Conservation (phyloP, 2,329 filamentous ascomycete genomes). For the Aureobasidium vineae region DNA sequence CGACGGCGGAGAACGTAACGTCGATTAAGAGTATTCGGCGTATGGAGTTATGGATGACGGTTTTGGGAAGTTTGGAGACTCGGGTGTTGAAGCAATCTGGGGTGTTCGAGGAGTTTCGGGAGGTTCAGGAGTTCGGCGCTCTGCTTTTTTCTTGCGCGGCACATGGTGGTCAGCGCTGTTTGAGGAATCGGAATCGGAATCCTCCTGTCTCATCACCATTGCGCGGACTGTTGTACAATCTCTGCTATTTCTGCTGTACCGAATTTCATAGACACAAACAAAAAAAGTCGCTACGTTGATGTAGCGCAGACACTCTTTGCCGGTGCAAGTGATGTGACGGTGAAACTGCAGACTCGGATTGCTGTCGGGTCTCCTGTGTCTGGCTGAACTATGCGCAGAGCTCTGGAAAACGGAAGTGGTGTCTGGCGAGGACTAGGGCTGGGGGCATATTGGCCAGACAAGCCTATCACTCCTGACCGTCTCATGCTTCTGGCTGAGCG, state of each 20-base stretch:
- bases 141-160: not conserved
- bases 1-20: not conserved
- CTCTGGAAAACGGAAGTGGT: too few species aligned
- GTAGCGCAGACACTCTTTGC: not conserved
- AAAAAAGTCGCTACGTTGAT: not conserved
- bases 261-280: not conserved
- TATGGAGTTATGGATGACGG: not conserved
- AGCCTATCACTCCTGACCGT: too few species aligned
- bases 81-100: not conserved
- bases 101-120: too few species aligned
- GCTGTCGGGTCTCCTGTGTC: too few species aligned
- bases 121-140: not conserved
- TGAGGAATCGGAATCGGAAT: too few species aligned
- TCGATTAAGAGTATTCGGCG: not conserved
- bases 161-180: too few species aligned
- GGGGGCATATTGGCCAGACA: too few species aligned
- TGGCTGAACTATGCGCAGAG: too few species aligned
- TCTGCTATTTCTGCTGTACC: not conserved
- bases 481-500: too few species aligned
- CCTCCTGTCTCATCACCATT: too few species aligned
- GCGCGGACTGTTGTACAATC: not conserved
- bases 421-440: too few species aligned
- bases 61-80: not conserved
- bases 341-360: not conserved
- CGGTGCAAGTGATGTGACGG: not conserved